Evolutionary conservation across 768 basidiomycete genomes (phyloP).

Genomic region (Pleurotus ostreatus): DNA sequence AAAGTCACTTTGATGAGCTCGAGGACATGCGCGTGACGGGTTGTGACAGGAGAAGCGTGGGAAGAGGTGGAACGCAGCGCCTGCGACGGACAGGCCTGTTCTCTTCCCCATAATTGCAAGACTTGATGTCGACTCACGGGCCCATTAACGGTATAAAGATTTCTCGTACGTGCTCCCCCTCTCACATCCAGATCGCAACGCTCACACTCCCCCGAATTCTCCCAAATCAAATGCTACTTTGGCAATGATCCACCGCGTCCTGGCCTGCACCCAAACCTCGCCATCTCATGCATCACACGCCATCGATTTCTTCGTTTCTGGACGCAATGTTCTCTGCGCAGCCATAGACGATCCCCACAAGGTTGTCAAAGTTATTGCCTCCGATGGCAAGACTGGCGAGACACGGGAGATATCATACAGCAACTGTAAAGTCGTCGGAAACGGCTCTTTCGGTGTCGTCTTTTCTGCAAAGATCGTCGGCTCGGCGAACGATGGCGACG

Average conservation of each 20-base stretch:
- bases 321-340: constrained; percentile 24
- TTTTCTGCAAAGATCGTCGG: constrained; percentile 89
- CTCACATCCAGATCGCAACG: background rate
- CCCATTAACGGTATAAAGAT: no score
- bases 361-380: constrained; percentile 92
- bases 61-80: background rate
- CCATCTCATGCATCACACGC: background rate
- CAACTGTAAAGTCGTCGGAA: constrained; percentile 97
- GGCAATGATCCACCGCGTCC: background rate
- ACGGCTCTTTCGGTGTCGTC: constrained; percentile 98
- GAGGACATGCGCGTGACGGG: no score
- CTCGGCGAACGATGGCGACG: constrained; percentile 60
- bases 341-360: constrained; percentile 95
- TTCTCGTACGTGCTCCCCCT: background rate
- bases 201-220: background rate
- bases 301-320: background rate
- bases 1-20: no score
- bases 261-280: background rate
- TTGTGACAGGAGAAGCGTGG: no score
- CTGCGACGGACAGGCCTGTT: constrained; percentile 20
- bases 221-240: background rate
- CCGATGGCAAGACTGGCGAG: constrained; percentile 90
- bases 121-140: no score
- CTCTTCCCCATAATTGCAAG: constrained; percentile 11
- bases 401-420: constrained; percentile 89